Percentiles rank a stretch among this genome's conserved stretches.
These are phyloP conservation scores for Tetrahymena borealis DNA, from an alignment of 73 alveolate genomes.

Conservation along the genomic window DNA sequence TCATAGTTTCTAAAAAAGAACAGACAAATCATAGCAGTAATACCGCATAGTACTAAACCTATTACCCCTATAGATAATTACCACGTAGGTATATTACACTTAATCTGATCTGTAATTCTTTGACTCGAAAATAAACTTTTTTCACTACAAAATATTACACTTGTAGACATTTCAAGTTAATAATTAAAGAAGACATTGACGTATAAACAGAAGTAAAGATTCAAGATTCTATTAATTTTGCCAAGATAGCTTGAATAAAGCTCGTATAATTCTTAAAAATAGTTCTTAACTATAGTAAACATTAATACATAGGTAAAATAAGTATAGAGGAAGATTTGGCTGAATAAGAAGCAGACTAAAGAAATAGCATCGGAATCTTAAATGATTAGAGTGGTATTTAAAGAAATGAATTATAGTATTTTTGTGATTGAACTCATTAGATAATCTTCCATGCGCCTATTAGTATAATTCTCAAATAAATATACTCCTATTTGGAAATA, in stretches of 20 bases:
- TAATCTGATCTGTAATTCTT: neutral
- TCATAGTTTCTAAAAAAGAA: neutral
- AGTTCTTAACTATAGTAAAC: neutral
- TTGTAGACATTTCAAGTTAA: neutral
- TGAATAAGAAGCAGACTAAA: neutral
- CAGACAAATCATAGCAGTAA: neutral
- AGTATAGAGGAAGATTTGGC: neutral
- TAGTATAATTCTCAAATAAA: neutral
- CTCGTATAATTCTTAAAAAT: neutral
- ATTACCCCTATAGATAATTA: neutral
- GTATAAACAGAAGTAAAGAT: neutral
- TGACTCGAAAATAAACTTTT: neutral
- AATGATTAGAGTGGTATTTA: neutral
- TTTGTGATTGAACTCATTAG: neutral
- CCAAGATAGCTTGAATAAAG: neutral
- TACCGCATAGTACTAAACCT: neutral
- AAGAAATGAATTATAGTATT: neutral
- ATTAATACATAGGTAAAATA: neutral
- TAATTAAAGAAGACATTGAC: neutral
- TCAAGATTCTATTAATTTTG: neutral
- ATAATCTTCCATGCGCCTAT: neutral
- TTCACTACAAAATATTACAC: neutral
- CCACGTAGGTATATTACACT: neutral
- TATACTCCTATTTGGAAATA: neutral
- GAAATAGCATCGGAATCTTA: neutral